phyloP scores from a whole-genome alignment of 2,329 filamentous ascomycete species.

The Lasiodiplodia sp. region DNA sequence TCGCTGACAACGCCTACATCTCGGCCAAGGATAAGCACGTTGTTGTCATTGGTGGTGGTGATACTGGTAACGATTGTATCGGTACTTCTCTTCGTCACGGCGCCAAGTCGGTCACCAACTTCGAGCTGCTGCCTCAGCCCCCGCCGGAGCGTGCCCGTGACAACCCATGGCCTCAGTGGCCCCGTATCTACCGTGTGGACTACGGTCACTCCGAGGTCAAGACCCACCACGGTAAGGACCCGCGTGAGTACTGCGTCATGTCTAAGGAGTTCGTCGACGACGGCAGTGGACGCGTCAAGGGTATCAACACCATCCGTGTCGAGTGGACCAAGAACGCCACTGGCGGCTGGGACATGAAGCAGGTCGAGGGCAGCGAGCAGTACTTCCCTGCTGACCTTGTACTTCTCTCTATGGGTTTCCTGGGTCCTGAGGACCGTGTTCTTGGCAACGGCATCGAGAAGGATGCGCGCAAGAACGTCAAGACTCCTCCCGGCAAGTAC shows the following conservation, averaged over 20 bases:
- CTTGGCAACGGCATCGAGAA: conserved; percentile 89
- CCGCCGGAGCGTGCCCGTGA: conserved; percentile 88
- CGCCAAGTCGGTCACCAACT: conserved; percentile 95
- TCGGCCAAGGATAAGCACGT: conserved; percentile 96
- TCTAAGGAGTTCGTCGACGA: conserved; percentile 95
- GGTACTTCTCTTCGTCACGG: conserved; percentile 95
- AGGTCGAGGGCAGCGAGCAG: conserved; percentile 88
- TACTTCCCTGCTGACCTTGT: conserved; percentile 97
- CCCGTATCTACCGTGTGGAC: conserved; percentile 96
- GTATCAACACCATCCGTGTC: conserved; percentile 93
- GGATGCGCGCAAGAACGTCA: conserved; percentile 93
- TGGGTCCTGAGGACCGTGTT: conserved; percentile 88
- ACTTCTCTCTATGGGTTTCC: conserved; percentile 95
- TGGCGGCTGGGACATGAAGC: conserved; percentile 99
- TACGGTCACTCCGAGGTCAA: conserved; percentile 96
- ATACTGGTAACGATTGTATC: conserved; percentile 98
- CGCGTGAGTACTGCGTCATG: conserved; percentile 98
- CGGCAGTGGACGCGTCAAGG: conserved; percentile 85
- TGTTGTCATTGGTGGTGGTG: conserved; percentile 95
- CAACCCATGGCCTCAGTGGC: conserved; percentile 99
- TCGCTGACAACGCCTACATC: conserved; percentile 85
- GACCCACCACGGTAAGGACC: conserved; percentile 94
- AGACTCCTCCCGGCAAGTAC: conserved; percentile 88
- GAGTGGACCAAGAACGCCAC: conserved; percentile 92
- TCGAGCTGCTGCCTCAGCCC: conserved; percentile 92